Conservation (phyloP, 345 rosid genomes). For the Excoecaria cochinchinensis region DNA sequence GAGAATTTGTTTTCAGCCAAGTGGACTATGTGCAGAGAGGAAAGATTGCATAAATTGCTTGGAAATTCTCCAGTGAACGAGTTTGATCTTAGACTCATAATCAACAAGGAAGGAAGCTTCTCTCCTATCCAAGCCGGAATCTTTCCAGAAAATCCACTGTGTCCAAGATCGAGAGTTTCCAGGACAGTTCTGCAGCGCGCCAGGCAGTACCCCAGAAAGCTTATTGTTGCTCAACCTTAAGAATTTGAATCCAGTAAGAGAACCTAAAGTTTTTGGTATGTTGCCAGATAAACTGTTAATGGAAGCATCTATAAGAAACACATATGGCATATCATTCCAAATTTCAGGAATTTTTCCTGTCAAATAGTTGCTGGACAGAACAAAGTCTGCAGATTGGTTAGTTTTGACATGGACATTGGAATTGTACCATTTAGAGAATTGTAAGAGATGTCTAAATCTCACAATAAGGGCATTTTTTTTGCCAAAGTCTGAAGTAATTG, state of each 20-base stretch:
- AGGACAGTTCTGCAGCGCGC: slow-evolving; percentile 1
- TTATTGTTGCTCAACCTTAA: slow-evolving; percentile 10
- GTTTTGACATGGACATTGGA: background rate
- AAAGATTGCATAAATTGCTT: slow-evolving; percentile 11
- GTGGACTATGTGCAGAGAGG: slow-evolving; percentile 16
- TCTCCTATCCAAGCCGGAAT: slow-evolving; percentile 8
- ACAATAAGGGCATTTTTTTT: slow-evolving; percentile 13
- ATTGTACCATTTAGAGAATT: background rate
- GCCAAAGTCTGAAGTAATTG: slow-evolving; percentile 17
- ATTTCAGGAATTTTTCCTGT: slow-evolving; percentile 15
- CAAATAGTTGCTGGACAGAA: slow-evolving; percentile 9
- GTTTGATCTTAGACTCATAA: slow-evolving; percentile 8
- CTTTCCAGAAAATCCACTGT: slow-evolving; percentile 7
- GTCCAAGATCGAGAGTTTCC: slow-evolving; percentile 9
- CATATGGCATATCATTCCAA: background rate
- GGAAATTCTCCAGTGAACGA: slow-evolving; percentile 21
- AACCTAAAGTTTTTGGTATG: background rate
- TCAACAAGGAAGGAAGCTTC: background rate
- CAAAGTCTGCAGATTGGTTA: slow-evolving; percentile 4
- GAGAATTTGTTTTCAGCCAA: slow-evolving; percentile 11
- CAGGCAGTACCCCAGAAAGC: slow-evolving; percentile 15
- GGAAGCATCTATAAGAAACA: slow-evolving; percentile 6
- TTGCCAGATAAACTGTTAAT: background rate
- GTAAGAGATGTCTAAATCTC: background rate
- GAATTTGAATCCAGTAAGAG: background rate